Evolutionary conservation across 768 basidiomycete species (phyloP).

Genomic region (Tulasnella sp.): DNA sequence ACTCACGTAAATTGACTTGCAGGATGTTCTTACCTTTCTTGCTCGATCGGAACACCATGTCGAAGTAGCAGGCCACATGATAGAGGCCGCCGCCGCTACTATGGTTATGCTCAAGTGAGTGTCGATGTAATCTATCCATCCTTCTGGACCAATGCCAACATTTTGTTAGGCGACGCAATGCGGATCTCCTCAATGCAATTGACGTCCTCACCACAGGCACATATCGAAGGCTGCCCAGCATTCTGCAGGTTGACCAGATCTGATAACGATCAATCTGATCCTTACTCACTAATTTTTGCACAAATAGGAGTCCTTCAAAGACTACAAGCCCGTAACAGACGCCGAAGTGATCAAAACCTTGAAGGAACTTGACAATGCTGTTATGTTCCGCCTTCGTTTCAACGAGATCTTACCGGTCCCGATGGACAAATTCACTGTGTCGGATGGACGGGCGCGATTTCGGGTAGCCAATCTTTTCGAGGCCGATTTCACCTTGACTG

Average conservation of each 20-base stretch:
- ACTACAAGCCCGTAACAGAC: conserved; percentile 47
- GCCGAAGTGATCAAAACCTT: conserved; percentile 52
- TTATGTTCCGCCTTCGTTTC: conserved; percentile 67
- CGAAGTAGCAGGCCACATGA: background rate
- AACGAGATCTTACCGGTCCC: conserved; percentile 70
- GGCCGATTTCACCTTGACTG: conserved; percentile 58
- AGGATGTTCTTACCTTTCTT: conserved; percentile 9
- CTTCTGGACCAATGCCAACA: background rate
- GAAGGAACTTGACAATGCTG: conserved; percentile 56
- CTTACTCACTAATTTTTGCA: background rate
- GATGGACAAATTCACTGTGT: conserved; percentile 57
- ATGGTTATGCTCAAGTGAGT: conserved; percentile 3
- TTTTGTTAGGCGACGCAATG: conserved; percentile 63
- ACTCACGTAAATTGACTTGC: background rate
- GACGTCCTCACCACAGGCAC: conserved; percentile 80
- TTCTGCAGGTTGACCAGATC: conserved; percentile 48
- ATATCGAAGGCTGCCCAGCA: conserved; percentile 68
- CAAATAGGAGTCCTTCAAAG: conserved; percentile 10
- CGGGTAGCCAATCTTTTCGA: conserved; percentile 59
- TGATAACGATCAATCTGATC: background rate
- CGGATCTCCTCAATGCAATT: conserved; percentile 82
- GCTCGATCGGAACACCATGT: background rate
- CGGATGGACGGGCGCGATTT: conserved; percentile 68
- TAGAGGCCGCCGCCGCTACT: background rate
- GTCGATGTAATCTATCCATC: background rate